Conservation (phyloP, 352 stramenopile genomes). For the Pythium graminicola region DNA sequence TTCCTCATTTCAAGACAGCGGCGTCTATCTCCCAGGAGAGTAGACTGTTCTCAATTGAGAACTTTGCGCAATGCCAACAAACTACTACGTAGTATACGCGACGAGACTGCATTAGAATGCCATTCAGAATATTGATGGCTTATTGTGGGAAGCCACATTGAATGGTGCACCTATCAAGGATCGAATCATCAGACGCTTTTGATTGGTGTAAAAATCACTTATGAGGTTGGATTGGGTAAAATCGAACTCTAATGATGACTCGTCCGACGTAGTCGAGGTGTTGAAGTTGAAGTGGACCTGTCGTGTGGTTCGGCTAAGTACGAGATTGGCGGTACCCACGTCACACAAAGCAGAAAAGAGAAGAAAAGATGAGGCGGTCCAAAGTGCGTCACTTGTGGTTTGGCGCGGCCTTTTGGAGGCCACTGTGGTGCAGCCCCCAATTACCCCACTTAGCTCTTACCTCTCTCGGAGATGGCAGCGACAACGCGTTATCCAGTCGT, state of each 20-base stretch:
- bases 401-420: not conserved
- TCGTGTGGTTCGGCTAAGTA: too few relatives aligned
- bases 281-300: too few relatives aligned
- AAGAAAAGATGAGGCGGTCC: too few relatives aligned
- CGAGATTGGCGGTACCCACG: too few relatives aligned
- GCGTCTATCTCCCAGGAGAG: slow-evolving; percentile 18
- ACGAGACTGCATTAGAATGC: slow-evolving; percentile 5
- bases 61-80: slow-evolving; percentile 11
- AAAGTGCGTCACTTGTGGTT: slow-evolving; percentile 13
- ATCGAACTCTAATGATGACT: too few relatives aligned
- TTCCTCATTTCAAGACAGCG: slow-evolving; percentile 16
- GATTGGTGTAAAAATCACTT: too few relatives aligned
- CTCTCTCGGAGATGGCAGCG: not conserved
- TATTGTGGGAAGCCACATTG: not conserved
- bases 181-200: too few relatives aligned
- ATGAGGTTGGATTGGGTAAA: too few relatives aligned
- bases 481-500: slow-evolving; percentile 25
- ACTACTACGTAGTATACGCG: slow-evolving; percentile 11
- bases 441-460: not conserved
- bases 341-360: too few relatives aligned
- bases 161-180: too few relatives aligned
- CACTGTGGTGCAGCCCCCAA: not conserved
- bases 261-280: too few relatives aligned
- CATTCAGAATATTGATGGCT: not conserved
- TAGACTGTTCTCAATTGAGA: slow-evolving; percentile 30